A percentile compares a stretch with the other conserved stretches of the same genome.
phyloP scores from a whole-genome alignment of 2,329 filamentous ascomycete species.

The Talaromyces piceae region DNA sequence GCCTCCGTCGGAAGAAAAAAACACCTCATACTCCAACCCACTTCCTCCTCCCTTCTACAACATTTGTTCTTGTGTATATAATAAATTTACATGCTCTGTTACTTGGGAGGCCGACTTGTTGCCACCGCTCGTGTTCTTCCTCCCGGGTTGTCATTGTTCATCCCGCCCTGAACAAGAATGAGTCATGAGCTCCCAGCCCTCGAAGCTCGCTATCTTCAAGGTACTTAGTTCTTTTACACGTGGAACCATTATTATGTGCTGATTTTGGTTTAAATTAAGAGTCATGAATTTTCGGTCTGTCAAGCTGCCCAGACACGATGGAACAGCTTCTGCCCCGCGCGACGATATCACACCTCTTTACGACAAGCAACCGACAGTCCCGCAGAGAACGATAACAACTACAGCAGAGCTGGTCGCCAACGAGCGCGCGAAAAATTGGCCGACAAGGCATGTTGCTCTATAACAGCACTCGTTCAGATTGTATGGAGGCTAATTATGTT shows the following conservation, averaged over 20 bases:
- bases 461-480: background rate
- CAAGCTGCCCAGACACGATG: constrained; percentile 1
- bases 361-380: constrained; percentile 1
- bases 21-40: background rate
- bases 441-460: constrained; percentile 26
- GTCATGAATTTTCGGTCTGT: constrained; percentile 5
- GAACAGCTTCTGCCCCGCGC: background rate
- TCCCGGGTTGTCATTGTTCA: background rate
- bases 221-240: background rate
- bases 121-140: background rate
- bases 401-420: constrained; percentile 19
- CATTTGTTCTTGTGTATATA: background rate
- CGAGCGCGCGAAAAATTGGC: constrained; percentile 38
- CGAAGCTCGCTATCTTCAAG: constrained; percentile 1
- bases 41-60: background rate
- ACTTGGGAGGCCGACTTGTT: background rate
- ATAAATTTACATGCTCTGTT: background rate
- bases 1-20: background rate
- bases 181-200: constrained; percentile 11
- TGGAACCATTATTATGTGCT: background rate
- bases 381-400: background rate
- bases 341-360: constrained; percentile 6
- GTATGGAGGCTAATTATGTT: background rate
- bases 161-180: constrained; percentile 6
- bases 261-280: background rate